These are phyloP conservation scores for Epichloe hybrida DNA, from an alignment of 2,329 filamentous ascomycete genomes.

Conservation along the genomic window DNA sequence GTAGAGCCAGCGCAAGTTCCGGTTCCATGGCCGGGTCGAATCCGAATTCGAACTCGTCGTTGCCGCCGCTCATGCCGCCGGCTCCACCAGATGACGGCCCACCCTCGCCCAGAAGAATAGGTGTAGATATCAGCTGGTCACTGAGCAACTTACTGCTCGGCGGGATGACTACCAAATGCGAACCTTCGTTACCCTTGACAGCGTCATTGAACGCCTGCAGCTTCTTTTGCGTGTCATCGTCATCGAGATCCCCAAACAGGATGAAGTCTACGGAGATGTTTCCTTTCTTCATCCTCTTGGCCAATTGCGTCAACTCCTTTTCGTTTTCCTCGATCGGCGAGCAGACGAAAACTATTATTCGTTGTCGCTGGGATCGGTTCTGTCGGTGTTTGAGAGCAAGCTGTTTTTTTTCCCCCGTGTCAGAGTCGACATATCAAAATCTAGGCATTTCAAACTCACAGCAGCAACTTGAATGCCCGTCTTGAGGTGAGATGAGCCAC, in stretches of 20 bases:
- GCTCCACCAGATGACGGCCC: constrained; percentile 32
- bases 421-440: not conserved
- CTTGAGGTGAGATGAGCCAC: constrained; percentile 73
- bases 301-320: constrained; percentile 75
- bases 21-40: constrained; percentile 88
- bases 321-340: constrained; percentile 83
- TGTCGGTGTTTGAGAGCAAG: constrained; percentile 94
- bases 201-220: constrained; percentile 86
- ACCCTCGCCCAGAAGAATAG: constrained; percentile 77
- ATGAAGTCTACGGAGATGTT: constrained; percentile 90
- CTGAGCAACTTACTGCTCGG: constrained; percentile 86
- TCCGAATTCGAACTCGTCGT: constrained; percentile 59
- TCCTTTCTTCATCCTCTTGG: constrained; percentile 98
- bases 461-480: constrained; percentile 91
- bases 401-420: constrained; percentile 30
- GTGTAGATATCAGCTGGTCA: constrained; percentile 78
- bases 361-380: constrained; percentile 92
- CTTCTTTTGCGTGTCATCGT: constrained; percentile 81
- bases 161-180: constrained; percentile 78
- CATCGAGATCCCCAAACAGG: constrained; percentile 84
- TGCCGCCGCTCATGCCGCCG: constrained; percentile 44
- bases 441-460: constrained; percentile 39
- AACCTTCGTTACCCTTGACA: constrained; percentile 84
- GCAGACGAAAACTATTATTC: constrained; percentile 94
- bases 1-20: constrained; percentile 81